Conservation (phyloP, 371 early-diverging fungal genomes). For the Batkoa obscura region DNA sequence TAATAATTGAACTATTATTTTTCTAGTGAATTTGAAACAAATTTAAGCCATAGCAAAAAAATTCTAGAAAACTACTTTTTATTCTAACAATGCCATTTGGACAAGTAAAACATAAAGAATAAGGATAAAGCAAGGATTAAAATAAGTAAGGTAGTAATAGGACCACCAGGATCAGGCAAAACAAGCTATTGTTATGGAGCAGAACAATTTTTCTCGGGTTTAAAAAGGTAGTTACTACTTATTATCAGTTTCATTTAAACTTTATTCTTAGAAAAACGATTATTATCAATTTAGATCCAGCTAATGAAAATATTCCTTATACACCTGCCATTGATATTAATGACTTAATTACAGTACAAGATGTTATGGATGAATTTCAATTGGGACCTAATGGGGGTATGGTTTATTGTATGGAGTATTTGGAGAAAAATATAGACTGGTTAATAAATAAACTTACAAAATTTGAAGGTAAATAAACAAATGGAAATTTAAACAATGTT, state of each 20-base stretch:
- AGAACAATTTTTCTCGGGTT: conserved; percentile 63
- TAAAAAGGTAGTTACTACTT: conserved; percentile 35
- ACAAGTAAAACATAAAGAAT: neutral
- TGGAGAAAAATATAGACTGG: conserved; percentile 89
- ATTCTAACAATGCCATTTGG: neutral
- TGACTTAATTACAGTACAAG: conserved; percentile 87
- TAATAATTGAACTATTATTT: too few species aligned
- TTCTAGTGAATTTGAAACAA: too few species aligned
- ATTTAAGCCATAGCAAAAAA: too few species aligned
- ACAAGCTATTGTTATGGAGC: conserved; percentile 92
- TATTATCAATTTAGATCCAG: conserved; percentile 97
- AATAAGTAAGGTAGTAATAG: conserved; percentile 58
- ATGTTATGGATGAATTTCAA: conserved; percentile 85
- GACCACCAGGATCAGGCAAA: conserved; percentile 97
- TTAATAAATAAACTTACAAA: conserved; percentile 60
- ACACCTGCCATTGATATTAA: conserved; percentile 75
- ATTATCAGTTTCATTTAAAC: neutral
- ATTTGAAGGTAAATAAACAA: conserved; percentile 27
- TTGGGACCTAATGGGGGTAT: conserved; percentile 99
- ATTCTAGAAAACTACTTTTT: too few species aligned
- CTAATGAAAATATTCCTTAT: conserved; percentile 77
- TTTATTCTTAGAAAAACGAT: conserved; percentile 38
- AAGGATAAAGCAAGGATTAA: neutral
- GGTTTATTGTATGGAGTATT: conserved; percentile 88
- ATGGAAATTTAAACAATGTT: neutral